Percentiles rank a stretch among this genome's conserved stretches.
These are phyloP conservation scores for Boechera retrofracta DNA, from an alignment of 345 rosid genomes.

Conservation along the genomic window DNA sequence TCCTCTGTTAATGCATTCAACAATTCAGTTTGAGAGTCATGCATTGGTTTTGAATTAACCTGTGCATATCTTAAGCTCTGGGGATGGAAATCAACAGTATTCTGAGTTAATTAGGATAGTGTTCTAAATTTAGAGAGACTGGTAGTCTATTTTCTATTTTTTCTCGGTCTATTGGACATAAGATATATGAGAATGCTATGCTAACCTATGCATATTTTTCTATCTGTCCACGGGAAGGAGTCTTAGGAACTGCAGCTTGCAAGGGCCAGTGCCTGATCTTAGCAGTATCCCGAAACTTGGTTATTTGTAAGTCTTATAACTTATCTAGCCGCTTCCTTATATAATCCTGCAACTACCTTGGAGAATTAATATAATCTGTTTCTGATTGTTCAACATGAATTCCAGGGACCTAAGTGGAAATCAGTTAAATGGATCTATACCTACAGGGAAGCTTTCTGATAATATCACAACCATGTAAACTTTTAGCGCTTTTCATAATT, in stretches of 20 bases:
- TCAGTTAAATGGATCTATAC: conserved; percentile 77
- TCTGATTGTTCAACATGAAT: conserved; percentile 31
- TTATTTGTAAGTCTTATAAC: conserved; percentile 70
- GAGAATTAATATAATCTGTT: conserved; percentile 11
- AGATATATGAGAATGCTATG: not conserved
- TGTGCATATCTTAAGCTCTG: conserved; percentile 2
- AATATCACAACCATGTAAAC: conserved; percentile 88
- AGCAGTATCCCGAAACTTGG: conserved; percentile 75
- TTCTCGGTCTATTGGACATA: not conserved
- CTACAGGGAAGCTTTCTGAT: conserved; percentile 63
- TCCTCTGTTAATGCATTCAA: conserved; percentile 8
- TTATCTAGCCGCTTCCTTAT: conserved; percentile 18
- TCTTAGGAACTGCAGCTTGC: conserved; percentile 84
- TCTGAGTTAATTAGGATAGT: conserved; percentile 8
- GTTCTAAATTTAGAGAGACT: conserved; percentile 7
- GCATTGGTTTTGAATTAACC: not conserved
- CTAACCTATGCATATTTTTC: conserved; percentile 16
- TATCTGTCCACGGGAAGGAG: conserved; percentile 63
- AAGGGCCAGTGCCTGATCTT: conserved; percentile 86
- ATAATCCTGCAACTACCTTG: conserved; percentile 13
- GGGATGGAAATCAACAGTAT: conserved; percentile 5
- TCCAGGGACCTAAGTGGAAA: conserved; percentile 89
- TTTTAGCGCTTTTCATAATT: conserved; percentile 29
- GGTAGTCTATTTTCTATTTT: not conserved
- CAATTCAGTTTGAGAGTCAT: not conserved